Evolutionary conservation across 352 stramenopile species (phyloP).

Genomic region (Globisporangium perplexum): DNA sequence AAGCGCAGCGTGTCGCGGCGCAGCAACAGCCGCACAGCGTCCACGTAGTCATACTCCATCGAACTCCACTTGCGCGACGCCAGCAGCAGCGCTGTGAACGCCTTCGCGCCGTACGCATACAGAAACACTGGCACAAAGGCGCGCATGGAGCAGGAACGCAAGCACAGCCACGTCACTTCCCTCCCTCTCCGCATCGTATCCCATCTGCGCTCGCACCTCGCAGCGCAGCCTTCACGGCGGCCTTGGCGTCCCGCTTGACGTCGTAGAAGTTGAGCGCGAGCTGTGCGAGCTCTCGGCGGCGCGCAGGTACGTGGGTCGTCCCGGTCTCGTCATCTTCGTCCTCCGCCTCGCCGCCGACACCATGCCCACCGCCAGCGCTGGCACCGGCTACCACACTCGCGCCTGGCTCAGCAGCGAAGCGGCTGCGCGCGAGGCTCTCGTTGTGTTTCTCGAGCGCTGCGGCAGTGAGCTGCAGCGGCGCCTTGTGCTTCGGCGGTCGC

Average conservation of each 20-base stretch:
- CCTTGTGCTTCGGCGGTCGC: slow-evolving; percentile 17
- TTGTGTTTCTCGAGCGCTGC: slow-evolving; percentile 65
- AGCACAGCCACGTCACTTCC: not conserved
- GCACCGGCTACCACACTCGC: not conserved
- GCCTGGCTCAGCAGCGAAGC: not conserved
- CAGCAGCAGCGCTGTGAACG: slow-evolving; percentile 72
- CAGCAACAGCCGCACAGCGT: slow-evolving; percentile 63
- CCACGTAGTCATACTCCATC: slow-evolving; percentile 70
- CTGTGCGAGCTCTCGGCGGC: slow-evolving; percentile 29
- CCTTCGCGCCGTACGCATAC: slow-evolving; percentile 76
- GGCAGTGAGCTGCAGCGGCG: slow-evolving; percentile 45
- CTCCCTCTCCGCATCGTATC: too few species aligned
- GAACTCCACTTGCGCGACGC: slow-evolving; percentile 75
- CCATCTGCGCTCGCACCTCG: slow-evolving; percentile 13
- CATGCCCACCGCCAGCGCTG: not conserved
- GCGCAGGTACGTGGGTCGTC: slow-evolving; percentile 18
- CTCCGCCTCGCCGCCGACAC: slow-evolving; percentile 10
- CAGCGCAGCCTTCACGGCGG: slow-evolving; percentile 36
- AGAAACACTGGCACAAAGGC: slow-evolving; percentile 34
- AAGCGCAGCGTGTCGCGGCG: slow-evolving; percentile 23
- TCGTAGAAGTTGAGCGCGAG: slow-evolving; percentile 21
- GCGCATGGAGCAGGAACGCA: not conserved
- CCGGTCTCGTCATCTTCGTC: slow-evolving; percentile 14
- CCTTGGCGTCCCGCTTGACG: slow-evolving; percentile 42
- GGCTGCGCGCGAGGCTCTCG: slow-evolving; percentile 21